These are phyloP conservation scores for Fragaria nilgerrensis DNA, from an alignment of 306 rosid genomes.

Conservation along the genomic window DNA sequence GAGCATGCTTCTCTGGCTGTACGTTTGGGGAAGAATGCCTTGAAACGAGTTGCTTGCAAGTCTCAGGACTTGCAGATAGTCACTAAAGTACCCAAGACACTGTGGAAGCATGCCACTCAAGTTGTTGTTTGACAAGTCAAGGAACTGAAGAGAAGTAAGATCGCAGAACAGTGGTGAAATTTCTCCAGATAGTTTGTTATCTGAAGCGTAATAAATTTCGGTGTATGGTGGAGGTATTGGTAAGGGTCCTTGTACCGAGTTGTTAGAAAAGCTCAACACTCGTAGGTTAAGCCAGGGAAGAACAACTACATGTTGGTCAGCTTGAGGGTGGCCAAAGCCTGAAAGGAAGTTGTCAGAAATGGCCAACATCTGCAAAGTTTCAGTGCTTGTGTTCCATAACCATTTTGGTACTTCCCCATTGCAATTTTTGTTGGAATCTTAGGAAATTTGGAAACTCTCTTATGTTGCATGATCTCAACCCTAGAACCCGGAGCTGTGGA, in stretches of 20 bases:
- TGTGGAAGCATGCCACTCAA: constrained; percentile 19
- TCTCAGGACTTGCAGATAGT: neutral
- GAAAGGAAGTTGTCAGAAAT: neutral
- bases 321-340: neutral
- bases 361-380: neutral
- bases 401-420: neutral
- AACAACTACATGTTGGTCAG: neutral
- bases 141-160: neutral
- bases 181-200: neutral
- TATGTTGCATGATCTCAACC: neutral
- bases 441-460: neutral
- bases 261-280: neutral
- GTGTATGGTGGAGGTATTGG: neutral
- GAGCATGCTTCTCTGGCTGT: neutral
- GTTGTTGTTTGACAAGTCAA: too few species aligned
- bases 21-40: neutral
- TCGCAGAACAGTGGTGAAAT: neutral
- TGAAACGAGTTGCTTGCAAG: neutral
- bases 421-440: neutral
- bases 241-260: neutral
- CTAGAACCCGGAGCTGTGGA: neutral
- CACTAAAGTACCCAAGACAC: constrained; percentile 10
- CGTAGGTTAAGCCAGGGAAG: neutral
- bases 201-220: neutral
- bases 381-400: neutral